Evolutionary conservation across 2,329 filamentous ascomycete genomes (phyloP).

Genomic region (Sporothrix luriei): DNA sequence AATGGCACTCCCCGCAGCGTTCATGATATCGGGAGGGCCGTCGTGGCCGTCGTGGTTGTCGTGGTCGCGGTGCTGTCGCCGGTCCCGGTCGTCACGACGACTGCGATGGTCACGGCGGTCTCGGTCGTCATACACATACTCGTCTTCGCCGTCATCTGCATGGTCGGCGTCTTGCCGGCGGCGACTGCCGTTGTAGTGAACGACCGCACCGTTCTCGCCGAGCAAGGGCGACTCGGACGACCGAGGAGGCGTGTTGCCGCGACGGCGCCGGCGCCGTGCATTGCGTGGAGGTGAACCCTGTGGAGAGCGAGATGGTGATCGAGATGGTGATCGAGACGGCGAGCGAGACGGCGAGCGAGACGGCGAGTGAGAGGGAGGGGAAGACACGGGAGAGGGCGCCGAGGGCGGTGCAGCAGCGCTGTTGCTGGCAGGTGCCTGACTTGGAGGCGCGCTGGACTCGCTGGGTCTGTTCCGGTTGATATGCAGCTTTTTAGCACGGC

Average conservation of each 20-base stretch:
- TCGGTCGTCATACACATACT: background rate
- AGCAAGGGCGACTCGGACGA: constrained; percentile 9
- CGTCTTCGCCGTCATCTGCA: background rate
- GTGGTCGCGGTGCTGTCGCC: background rate
- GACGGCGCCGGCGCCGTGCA: constrained; percentile 6
- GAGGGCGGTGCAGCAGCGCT: background rate
- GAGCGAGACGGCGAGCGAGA: no score
- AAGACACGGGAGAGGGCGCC: background rate
- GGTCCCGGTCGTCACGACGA: constrained; percentile 3
- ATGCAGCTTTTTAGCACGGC: constrained; percentile 1
- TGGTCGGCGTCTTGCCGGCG: background rate
- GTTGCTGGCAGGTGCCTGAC: background rate
- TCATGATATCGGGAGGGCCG: background rate
- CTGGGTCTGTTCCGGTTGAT: background rate
- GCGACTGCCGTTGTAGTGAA: constrained; percentile 1
- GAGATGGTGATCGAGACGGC: background rate
- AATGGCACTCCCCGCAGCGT: background rate
- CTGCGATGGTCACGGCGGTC: background rate
- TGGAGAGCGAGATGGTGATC: no score
- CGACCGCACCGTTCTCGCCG: background rate
- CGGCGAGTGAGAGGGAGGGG: background rate
- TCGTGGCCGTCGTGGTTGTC: background rate
- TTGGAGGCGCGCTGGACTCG: background rate
- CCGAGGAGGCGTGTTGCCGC: background rate
- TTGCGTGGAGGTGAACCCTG: background rate